These are phyloP conservation scores for Lasiosphaeris hirsuta DNA, from an alignment of 495 filamentous ascomycete genomes.

Conservation along the genomic window DNA sequence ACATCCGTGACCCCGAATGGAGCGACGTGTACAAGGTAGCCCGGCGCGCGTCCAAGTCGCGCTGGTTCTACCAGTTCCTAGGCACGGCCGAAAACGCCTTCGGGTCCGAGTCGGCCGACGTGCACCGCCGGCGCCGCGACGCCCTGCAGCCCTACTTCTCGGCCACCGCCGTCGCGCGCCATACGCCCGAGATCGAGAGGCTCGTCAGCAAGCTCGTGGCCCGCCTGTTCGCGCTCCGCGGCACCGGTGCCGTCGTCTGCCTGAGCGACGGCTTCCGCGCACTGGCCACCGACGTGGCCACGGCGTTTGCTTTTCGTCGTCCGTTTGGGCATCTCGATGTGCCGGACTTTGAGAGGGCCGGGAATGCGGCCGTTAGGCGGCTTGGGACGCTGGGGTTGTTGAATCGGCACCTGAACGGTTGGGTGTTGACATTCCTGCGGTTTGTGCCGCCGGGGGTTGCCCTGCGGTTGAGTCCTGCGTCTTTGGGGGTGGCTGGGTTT, in stretches of 20 bases:
- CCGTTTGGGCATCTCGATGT: conserved; percentile 32
- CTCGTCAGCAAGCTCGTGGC: conserved; percentile 24
- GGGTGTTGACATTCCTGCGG: background rate
- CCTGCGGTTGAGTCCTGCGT: conserved; percentile 5
- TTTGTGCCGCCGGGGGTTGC: background rate
- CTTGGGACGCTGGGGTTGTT: conserved; percentile 1
- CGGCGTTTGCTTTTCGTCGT: conserved; percentile 31
- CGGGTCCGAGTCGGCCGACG: conserved; percentile 24
- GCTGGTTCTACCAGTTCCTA: conserved; percentile 36
- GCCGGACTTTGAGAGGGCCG: conserved; percentile 29
- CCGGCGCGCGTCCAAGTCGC: conserved; percentile 31
- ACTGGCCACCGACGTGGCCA: conserved; percentile 36
- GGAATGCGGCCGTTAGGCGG: conserved; percentile 2
- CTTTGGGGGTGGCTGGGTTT: conserved; percentile 8
- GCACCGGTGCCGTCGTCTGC: conserved; percentile 15
- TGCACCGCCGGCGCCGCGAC: conserved; percentile 34
- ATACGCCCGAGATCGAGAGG: conserved; percentile 26
- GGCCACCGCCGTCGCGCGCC: conserved; percentile 23
- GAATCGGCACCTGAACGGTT: conserved; percentile 7
- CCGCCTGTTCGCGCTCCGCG: conserved; percentile 19
- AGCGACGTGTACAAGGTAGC: conserved; percentile 27
- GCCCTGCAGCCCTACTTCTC: conserved; percentile 35
- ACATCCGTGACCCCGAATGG: conserved; percentile 35
- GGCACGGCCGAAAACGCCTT: conserved; percentile 30
- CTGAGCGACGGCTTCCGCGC: conserved; percentile 33